Percentiles rank a stretch among this genome's conserved stretches.
Evolutionary conservation across 768 basidiomycete species (phyloP).

Genomic region (Fibroporia radiculosa): DNA sequence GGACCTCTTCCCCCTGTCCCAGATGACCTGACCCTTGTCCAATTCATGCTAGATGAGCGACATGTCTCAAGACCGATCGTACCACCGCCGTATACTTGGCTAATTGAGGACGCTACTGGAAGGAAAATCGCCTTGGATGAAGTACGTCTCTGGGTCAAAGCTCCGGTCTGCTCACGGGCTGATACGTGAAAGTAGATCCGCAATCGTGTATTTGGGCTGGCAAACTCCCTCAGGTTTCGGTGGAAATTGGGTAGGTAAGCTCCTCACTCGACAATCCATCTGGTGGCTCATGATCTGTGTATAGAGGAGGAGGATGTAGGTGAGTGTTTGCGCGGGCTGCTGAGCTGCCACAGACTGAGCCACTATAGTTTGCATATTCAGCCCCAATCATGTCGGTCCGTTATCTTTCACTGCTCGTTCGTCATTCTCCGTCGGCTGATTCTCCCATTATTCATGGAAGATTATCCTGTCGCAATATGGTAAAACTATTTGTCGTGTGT

Average conservation of each 20-base stretch:
- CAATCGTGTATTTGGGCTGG: conserved; percentile 38
- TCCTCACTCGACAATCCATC: background rate
- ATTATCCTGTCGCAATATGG: conserved; percentile 42
- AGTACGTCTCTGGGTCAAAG: conserved; percentile 19
- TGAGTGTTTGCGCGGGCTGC: conserved; percentile 19
- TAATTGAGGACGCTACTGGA: conserved; percentile 45
- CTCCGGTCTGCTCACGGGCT: background rate
- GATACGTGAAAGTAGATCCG: too few species aligned
- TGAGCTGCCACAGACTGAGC: background rate
- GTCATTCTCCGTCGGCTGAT: background rate
- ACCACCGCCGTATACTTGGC: conserved; percentile 29
- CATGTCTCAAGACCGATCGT: conserved; percentile 35
- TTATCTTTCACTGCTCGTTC: background rate
- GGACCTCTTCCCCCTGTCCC: conserved; percentile 32
- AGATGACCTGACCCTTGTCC: conserved; percentile 44
- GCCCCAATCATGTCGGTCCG: conserved; percentile 26
- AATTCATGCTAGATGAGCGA: conserved; percentile 42
- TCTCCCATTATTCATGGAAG: conserved; percentile 30
- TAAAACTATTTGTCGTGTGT: background rate
- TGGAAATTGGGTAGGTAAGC: conserved; percentile 35
- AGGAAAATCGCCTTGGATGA: conserved; percentile 33
- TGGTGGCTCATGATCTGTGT: background rate
- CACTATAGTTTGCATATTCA: conserved; percentile 50
- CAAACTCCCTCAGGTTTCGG: conserved; percentile 36
- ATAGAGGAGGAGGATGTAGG: conserved; percentile 45